These are phyloP conservation scores for Ensete glaucum DNA, from an alignment of 176 grass and related monocot species.

Conservation along the genomic window DNA sequence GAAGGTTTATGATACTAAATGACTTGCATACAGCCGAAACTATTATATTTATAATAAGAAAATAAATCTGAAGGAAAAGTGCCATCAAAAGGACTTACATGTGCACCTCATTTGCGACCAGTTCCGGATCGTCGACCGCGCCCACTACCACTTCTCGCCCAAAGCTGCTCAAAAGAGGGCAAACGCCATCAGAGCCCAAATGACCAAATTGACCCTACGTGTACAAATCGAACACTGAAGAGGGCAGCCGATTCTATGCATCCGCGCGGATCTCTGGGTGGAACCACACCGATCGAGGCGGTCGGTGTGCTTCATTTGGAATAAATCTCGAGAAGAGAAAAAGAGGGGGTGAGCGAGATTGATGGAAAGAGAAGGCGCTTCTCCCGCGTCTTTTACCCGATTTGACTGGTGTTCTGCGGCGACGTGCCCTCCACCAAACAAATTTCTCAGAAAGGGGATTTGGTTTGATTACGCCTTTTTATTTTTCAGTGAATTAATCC, in stretches of 20 bases:
- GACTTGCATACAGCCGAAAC: too few relatives aligned
- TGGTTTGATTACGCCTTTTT: background rate
- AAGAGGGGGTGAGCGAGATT: background rate
- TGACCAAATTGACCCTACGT: background rate
- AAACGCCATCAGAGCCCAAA: background rate
- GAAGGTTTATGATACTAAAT: background rate
- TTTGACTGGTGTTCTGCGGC: background rate
- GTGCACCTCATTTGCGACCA: conserved; percentile 15
- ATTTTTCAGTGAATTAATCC: background rate
- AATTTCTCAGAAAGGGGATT: too few relatives aligned
- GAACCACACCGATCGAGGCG: conserved; percentile 8
- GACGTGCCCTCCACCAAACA: background rate
- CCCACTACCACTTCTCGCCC: conserved; percentile 9
- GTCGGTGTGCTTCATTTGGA: background rate
- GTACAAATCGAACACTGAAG: background rate
- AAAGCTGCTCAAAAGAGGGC: background rate
- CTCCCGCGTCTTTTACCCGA: background rate
- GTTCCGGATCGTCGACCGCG: conserved; percentile 22
- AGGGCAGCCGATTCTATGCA: background rate
- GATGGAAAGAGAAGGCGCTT: background rate
- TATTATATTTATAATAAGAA: too few relatives aligned
- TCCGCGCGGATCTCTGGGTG: too few relatives aligned
- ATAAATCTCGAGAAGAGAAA: background rate
- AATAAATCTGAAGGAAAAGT: background rate
- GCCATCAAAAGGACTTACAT: background rate